phyloP scores from a whole-genome alignment of 257 asterid species.

The Henckelia pumila region DNA sequence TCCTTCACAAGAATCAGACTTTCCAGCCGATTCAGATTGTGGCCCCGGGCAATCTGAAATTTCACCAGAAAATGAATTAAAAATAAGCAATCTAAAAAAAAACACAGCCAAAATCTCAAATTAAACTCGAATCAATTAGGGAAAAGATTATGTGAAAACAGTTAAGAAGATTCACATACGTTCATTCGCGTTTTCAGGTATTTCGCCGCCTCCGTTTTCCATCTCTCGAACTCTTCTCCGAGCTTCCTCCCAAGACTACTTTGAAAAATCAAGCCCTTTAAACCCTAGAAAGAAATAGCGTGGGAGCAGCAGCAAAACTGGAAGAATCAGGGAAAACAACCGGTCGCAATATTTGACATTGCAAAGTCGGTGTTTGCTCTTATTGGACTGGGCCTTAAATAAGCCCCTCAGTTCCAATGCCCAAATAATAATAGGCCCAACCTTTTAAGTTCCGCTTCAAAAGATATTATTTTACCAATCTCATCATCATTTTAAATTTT shows the following conservation, averaged over 20 bases:
- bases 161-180: slow-evolving; percentile 33
- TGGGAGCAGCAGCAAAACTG: too few species aligned
- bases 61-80: neutral
- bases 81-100: neutral
- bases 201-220: slow-evolving; percentile 40
- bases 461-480: too few species aligned
- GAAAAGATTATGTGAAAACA: neutral
- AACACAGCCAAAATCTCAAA: neutral
- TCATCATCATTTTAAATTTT: too few species aligned
- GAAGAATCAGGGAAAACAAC: too few species aligned
- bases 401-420: neutral
- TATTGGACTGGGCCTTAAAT: neutral
- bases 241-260: neutral
- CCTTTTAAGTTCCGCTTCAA: too few species aligned
- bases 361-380: too few species aligned
- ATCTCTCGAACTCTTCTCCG: slow-evolving; percentile 9
- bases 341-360: too few species aligned
- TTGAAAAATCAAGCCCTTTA: neutral
- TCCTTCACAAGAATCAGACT: slow-evolving; percentile 73
- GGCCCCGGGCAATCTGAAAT: slow-evolving; percentile 87
- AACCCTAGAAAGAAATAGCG: slow-evolving; percentile 1
- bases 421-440: neutral
- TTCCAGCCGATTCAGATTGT: slow-evolving; percentile 80
- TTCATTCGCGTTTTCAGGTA: slow-evolving; percentile 68
- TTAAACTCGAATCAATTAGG: neutral